phyloP scores from a whole-genome alignment of 169 alveolate species.

The Neospora caninum region DNA sequence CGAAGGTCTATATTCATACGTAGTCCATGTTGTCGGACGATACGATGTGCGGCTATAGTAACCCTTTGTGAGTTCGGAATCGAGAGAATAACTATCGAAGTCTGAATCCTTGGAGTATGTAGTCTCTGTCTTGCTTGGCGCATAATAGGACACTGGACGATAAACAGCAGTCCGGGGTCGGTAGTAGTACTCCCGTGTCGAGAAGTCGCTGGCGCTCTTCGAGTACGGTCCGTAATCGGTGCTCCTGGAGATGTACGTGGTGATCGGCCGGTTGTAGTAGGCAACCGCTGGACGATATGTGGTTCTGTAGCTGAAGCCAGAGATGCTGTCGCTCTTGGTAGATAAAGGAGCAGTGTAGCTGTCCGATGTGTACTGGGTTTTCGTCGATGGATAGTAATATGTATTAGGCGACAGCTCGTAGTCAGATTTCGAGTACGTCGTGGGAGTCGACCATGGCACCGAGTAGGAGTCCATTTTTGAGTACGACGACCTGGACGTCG shows the following conservation, averaged over 20 bases:
- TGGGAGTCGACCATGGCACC: constrained; percentile 5
- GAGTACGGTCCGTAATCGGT: constrained; percentile 4
- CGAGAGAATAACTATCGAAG: not conserved
- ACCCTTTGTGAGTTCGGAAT: not conserved
- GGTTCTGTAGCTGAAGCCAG: not conserved
- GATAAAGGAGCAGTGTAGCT: not conserved
- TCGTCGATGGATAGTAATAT: not conserved
- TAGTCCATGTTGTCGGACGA: not conserved
- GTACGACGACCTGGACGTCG: not conserved
- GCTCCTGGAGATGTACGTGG: not conserved
- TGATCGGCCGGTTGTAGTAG: not conserved
- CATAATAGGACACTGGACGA: not conserved
- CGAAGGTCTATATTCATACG: not conserved
- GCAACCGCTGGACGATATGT: not conserved
- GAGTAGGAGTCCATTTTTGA: not conserved
- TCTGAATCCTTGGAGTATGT: constrained; percentile 25
- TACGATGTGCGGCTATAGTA: not conserved
- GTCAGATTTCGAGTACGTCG: not conserved
- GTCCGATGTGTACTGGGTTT: not conserved
- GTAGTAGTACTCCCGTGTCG: not conserved
- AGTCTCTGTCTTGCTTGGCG: not conserved
- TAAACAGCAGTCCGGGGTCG: not conserved
- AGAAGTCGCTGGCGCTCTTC: not conserved
- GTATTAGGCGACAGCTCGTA: not conserved
- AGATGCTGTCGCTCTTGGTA: not conserved